Base-by-base conservation (phyloP, 495 filamentous ascomycete genomes). In the Penicillium taxi region DNA sequence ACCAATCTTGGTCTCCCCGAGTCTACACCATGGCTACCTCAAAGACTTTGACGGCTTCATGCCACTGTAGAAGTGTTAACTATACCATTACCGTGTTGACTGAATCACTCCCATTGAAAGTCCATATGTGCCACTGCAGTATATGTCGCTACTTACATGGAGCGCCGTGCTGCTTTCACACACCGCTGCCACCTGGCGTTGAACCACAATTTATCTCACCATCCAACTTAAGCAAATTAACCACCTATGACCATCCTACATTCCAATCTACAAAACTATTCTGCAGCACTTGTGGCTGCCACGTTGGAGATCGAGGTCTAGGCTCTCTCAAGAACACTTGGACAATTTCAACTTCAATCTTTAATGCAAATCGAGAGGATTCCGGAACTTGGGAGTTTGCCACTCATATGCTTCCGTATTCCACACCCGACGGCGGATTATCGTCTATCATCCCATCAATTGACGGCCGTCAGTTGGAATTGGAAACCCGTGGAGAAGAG, bases 101-200 rank as follows among this genome's bases (percentile, higher is more conserved):
- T 32, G 15, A 35, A 42, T 11, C 36, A 8, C 43, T 62, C 19
- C 61, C 58, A 5, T 35, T 62, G 9, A 36, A 50, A 29, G 41
- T 58, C n/a, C 58, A 63, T 25, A 41, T 85, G 26, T 85, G 81
- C 58, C 78, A 80, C 45, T 85, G 81, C 63, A 57, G 59, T 48
- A 62, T 63, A 29, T 84, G 78, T 46, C 76, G 81, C 31, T 73
- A 73, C 39, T 58, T 59, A 4, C 71, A 73, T 11, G 81, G 82
- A 26, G 55, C 72, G 3, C 59, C 76, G 6, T 75, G 64, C 35
- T 64, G 56, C 15, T 73, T 70, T n/a, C 75, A 76, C 28, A 47
- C 67, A 3, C 33, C 45, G 2, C 43, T 72, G 15, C 70, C 52
- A 36, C 66, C 67, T 17, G 55, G 64, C 2, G 35, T 56, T 0